phyloP scores from a whole-genome alignment of 345 rosid genomes.

The Camelina sativa region DNA sequence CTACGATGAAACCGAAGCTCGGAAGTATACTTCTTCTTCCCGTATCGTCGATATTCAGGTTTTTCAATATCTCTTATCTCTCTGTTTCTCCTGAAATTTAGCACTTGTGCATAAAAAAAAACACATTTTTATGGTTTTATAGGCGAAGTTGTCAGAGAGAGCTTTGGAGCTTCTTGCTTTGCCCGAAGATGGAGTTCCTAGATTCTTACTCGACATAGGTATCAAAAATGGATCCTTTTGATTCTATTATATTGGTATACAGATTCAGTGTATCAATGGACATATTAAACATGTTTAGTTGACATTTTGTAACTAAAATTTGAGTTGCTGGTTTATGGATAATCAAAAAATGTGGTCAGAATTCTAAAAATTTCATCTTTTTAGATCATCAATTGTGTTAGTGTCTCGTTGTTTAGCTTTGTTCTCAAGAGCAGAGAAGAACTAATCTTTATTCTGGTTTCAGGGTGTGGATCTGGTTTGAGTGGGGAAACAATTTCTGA shows the following conservation, averaged over 20 bases:
- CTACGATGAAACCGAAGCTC: constrained; percentile 83
- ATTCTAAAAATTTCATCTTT: neutral
- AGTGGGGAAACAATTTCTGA: constrained; percentile 93
- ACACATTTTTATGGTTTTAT: neutral
- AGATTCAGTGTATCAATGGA: neutral
- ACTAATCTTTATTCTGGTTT: constrained; percentile 16
- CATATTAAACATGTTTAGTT: neutral
- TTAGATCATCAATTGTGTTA: neutral
- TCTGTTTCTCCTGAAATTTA: neutral
- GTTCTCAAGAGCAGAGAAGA: neutral
- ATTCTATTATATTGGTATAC: no score
- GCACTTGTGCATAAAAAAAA: neutral
- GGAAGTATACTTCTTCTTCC: constrained; percentile 90
- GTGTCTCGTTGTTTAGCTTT: neutral
- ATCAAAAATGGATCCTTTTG: neutral
- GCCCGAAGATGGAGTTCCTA: constrained; percentile 81
- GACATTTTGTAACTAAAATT: neutral
- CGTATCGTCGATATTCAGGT: constrained; percentile 97
- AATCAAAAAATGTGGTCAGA: neutral
- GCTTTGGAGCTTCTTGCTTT: constrained; percentile 93
- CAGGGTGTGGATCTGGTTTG: constrained; percentile 95
- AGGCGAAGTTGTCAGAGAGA: constrained; percentile 89
- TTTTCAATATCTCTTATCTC: neutral
- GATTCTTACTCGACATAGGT: constrained; percentile 91
- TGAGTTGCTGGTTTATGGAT: neutral